A percentile compares a stretch with the other conserved stretches of the same genome.
Conservation (phyloP, 1,139 yeast species). For the Pichia sorboxylosa region DNA sequence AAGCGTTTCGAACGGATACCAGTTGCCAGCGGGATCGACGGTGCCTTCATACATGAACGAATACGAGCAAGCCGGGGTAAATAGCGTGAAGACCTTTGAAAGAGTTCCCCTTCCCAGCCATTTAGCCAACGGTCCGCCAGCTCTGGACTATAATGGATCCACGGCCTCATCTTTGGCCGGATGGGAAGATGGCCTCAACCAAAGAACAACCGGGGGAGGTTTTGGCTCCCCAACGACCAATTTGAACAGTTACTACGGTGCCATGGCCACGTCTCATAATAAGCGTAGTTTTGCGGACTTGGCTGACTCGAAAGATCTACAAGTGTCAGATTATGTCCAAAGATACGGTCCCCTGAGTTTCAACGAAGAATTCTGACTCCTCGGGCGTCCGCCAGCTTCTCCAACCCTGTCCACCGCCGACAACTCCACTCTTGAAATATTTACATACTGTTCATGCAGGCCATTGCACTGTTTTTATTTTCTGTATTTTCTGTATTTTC, state of each 20-base stretch:
- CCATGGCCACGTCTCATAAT: too few species aligned
- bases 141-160: slow-evolving; percentile 19
- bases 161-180: slow-evolving; percentile 22
- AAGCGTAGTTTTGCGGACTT: slow-evolving; percentile 10
- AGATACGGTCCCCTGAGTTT: slow-evolving; percentile 35
- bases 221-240: slow-evolving; percentile 1
- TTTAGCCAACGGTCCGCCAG: slow-evolving; percentile 17
- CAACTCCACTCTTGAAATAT: too few species aligned
- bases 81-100: slow-evolving; percentile 14
- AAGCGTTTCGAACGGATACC: slow-evolving; percentile 53
- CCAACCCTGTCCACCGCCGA: too few species aligned
- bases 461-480: too few species aligned
- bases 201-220: background rate
- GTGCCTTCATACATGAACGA: slow-evolving; percentile 9
- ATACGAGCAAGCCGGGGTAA: slow-evolving; percentile 4
- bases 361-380: slow-evolving; percentile 36
- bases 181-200: slow-evolving; percentile 21
- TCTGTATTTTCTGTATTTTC: too few species aligned
- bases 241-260: background rate
- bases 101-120: slow-evolving; percentile 45
- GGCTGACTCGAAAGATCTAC: slow-evolving; percentile 5
- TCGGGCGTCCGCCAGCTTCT: too few species aligned
- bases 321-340: slow-evolving; percentile 15
- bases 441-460: too few species aligned
- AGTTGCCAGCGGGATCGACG: slow-evolving; percentile 16